phyloP scores from a whole-genome alignment of 2,329 filamentous ascomycete genomes.

The Periconia sp. region DNA sequence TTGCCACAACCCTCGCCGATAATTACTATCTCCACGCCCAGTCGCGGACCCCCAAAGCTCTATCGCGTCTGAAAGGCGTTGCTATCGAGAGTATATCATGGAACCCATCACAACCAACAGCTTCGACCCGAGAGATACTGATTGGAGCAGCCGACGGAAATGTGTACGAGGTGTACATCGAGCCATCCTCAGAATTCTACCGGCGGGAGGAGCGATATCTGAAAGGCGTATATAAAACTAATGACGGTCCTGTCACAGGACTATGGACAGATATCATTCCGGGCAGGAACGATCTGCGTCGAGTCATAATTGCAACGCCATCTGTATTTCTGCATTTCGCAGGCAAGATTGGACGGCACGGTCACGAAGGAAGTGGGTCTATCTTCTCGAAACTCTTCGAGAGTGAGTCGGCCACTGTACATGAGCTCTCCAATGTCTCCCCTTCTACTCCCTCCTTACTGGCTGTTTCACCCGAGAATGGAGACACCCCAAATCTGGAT shows the following conservation, averaged over 20 bases:
- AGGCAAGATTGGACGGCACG: conserved; percentile 75
- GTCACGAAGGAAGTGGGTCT: conserved; percentile 78
- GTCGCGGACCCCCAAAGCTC: conserved; percentile 81
- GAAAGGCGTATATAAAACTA: conserved; percentile 80
- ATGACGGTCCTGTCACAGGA: conserved; percentile 83
- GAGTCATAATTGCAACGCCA: conserved; percentile 81
- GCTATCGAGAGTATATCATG: conserved; percentile 89
- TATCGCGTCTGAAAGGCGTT: conserved; percentile 84
- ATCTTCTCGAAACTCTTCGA: conserved; percentile 91
- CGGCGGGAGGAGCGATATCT: conserved; percentile 92
- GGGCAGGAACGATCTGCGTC: conserved; percentile 72
- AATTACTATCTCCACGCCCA: conserved; percentile 99
- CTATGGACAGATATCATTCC: conserved; percentile 80
- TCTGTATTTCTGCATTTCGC: conserved; percentile 80
- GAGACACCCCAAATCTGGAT: conserved; percentile 59
- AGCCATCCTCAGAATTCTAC: conserved; percentile 94
- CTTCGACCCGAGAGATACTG: conserved; percentile 92
- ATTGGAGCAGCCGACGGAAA: conserved; percentile 92
- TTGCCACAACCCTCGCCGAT: conserved; percentile 89
- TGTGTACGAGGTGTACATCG: conserved; percentile 93
- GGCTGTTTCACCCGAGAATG: conserved; percentile 74
- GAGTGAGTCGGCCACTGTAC: conserved; percentile 76
- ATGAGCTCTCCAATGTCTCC: conserved; percentile 71
- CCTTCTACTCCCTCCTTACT: conserved; percentile 68
- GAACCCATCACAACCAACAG: conserved; percentile 91